Percentiles rank a stretch among this genome's conserved stretches.
Conservation (phyloP, 2,329 filamentous ascomycete genomes). For the Monosporascus sp. region DNA sequence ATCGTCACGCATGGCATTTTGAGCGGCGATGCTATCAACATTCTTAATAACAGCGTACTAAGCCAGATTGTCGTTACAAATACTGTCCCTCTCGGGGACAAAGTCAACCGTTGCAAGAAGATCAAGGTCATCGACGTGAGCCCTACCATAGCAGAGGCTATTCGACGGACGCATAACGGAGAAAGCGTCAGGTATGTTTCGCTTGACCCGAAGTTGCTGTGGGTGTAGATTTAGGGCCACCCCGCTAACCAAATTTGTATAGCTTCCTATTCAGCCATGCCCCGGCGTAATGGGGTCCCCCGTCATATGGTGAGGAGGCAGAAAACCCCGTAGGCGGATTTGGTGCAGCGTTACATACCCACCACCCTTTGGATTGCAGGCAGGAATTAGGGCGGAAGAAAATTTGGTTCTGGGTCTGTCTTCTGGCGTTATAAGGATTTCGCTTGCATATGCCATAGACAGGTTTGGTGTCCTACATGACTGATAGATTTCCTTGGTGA, state of each 20-base stretch:
- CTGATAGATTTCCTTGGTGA: too few species aligned
- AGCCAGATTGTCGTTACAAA: constrained; percentile 72
- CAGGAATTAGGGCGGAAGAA: too few species aligned
- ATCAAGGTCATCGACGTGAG: constrained; percentile 75
- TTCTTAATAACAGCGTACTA: constrained; percentile 63
- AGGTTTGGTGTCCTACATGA: too few species aligned
- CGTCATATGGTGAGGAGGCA: background rate
- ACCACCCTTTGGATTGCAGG: too few species aligned
- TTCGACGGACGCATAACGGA: constrained; percentile 53
- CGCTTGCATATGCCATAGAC: too few species aligned
- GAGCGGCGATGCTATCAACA: constrained; percentile 60
- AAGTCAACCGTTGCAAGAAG: constrained; percentile 62
- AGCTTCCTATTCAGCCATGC: constrained; percentile 29
- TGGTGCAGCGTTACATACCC: too few species aligned
- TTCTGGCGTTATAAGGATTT: too few species aligned
- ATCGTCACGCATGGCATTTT: constrained; percentile 95
- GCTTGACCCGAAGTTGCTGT: background rate
- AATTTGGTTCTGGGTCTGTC: too few species aligned
- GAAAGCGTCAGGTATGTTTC: constrained; percentile 49
- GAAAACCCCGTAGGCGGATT: too few species aligned
- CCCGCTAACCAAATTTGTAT: background rate
- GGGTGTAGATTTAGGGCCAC: background rate
- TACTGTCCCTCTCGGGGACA: constrained; percentile 70
- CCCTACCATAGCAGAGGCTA: constrained; percentile 59
- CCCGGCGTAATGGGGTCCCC: constrained; percentile 10